Base-by-base conservation (phyloP, 176 grass and related monocot genomes). In the Triticum turgidum region DNA sequence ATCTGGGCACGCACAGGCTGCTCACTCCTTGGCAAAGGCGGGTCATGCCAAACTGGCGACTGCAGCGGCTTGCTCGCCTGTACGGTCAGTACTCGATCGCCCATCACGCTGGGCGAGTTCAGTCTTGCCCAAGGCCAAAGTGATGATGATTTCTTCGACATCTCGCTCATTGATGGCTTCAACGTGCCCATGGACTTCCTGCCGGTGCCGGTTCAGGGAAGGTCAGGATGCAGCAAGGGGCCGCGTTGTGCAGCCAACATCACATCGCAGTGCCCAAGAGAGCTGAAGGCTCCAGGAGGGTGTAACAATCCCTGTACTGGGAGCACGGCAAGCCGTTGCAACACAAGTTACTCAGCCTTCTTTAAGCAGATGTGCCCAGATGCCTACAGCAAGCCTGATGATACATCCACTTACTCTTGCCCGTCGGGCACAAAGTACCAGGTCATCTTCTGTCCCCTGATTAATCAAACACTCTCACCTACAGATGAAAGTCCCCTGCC, bases 151-250 rank as follows among this genome's bases (percentile, higher is more conserved):
- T 94, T 8, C 63, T 49, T 84, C 9, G 68, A 91, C 41, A 87
- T 94, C 89, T 89, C 83, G 21, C 54, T 86, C 35, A 1, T 59
- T 1, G 18, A 88, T 0, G 92, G 89, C 11, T 94, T 89, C 87
- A 94, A 94, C 49, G 81, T 94, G 51, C 85, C 77, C 14, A 79
- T 92, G 77, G 83, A 87, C 35, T 87, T 94, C 82, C 45, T 84
- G 41, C 87, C 82, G 0, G 22, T 14, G 67, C 49, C 30, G 0
- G 27, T 39, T 74, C 39, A 22, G 32, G 80, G 41, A 69, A 66
- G 15, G 6, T 2, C 49, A 41, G 62, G 0, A 15, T 89, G 87
- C 87, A 61, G 35, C 49, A 67, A 11, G 67, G 82, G 82, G 22
- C 76, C 82, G 0, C 76, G 44, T 22, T 85, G 87, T 0, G 0